Evolutionary conservation across 169 alveolate genomes (phyloP).

Genomic region (Plasmodium inui): DNA sequence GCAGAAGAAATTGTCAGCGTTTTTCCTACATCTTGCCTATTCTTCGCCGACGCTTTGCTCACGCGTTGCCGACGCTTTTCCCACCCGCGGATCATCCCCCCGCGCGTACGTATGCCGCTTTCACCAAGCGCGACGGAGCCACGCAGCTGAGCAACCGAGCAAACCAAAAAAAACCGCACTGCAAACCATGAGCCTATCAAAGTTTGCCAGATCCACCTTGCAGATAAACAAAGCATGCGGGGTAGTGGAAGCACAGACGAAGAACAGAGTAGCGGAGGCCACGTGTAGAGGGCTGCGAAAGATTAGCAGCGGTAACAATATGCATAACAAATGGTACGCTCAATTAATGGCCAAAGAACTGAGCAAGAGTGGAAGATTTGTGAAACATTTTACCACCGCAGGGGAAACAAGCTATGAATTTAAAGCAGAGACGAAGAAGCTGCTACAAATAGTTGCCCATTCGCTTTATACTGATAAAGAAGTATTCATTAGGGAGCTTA

Average conservation of each 20-base stretch:
- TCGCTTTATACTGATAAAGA: slow-evolving; percentile 97
- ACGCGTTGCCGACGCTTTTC: neutral
- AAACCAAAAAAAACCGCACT: neutral
- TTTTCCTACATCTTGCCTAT: neutral
- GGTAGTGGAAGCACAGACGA: neutral
- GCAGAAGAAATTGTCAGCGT: neutral
- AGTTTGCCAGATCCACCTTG: slow-evolving; percentile 8
- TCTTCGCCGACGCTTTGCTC: too few species aligned
- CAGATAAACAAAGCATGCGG: slow-evolving; percentile 27
- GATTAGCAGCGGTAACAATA: neutral
- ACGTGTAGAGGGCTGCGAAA: neutral
- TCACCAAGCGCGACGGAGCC: neutral
- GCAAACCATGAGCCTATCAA: slow-evolving; percentile 39
- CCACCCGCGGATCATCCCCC: neutral
- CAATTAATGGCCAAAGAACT: neutral
- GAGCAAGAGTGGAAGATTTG: neutral
- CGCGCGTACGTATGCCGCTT: neutral
- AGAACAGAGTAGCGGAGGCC: neutral
- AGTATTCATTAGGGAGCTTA: slow-evolving; percentile 97
- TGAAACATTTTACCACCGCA: slow-evolving; percentile 1
- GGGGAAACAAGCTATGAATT: slow-evolving; percentile 80
- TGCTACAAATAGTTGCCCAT: slow-evolving; percentile 96
- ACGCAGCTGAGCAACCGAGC: neutral
- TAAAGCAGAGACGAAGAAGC: slow-evolving; percentile 96
- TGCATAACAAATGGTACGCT: neutral